Evolutionary conservation across 2,329 filamentous ascomycete species (phyloP), one percentile per base, ranked within the genome.

Genomic region (Fusarium sp.): DNA sequence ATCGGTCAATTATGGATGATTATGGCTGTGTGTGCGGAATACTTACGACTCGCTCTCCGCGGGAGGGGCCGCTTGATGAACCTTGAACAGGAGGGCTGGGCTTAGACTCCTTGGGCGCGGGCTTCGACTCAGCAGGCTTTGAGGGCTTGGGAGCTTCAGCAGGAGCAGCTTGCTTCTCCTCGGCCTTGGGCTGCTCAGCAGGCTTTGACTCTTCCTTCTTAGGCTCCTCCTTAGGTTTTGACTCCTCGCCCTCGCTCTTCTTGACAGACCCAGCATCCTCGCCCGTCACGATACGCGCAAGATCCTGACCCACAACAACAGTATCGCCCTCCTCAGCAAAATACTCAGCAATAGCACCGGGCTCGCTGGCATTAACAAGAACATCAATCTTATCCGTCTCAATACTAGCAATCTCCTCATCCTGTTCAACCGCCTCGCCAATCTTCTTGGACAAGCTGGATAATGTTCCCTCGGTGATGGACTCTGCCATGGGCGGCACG

Each of bases 381-480:
- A 81, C 73, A 45, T 81, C 80, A 12, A 81, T 81, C 76, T 81
- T 81, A 74, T 81, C 80, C 4, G 80, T 81, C 70, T 81, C 80
- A 63, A 81, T 80, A 60, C 74, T 81, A 26, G 79, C 79, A 26
- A 81, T 70, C 54, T 81, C 80, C 51, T 81, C 80, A 48, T 81
- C 80, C 35, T 72, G 74, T 45, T 81, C 79, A 24, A 81, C 71
- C 30, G 61, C 66, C 38, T 81, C 79, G 48, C 80, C 80, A 7
- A 81, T 59, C 67, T 80, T 77, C 69, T 80, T 81, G 32, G 68
- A 53, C 30, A 81, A 48, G 39, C 73, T 74, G 2, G 74, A 48
- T 2, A 81, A 32, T 26, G 80, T 81, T 54, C 80, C 80, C 35
- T 81, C 80, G 57, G 60, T 80, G 32, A 81, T 80, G 26, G 80